phyloP scores from a whole-genome alignment of 139 green algal genomes.

The Chlorella vulgaris region DNA sequence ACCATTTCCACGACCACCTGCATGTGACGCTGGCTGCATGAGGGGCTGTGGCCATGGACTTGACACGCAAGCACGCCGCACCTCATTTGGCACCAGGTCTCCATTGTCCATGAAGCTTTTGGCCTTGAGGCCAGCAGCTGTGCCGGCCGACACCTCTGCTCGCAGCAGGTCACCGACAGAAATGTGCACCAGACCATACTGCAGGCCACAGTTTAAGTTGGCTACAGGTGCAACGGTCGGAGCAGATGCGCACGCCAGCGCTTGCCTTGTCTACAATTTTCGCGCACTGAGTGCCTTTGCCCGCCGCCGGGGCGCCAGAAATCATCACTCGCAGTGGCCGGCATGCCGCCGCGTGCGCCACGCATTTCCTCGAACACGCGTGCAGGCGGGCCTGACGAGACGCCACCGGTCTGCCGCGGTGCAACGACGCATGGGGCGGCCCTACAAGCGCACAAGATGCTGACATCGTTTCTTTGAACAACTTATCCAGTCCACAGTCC shows the following conservation, averaged over 20 bases:
- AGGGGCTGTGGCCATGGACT: neutral
- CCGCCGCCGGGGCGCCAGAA: constrained; percentile 87
- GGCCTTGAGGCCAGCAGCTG: constrained; percentile 72
- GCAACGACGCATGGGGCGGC: too few relatives aligned
- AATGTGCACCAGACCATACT: constrained; percentile 96
- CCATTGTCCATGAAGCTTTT: constrained; percentile 96
- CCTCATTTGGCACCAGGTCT: constrained; percentile 93
- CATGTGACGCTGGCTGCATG: neutral
- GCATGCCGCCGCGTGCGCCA: too few relatives aligned
- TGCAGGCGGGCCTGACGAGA: too few relatives aligned
- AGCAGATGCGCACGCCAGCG: too few relatives aligned
- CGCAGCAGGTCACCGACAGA: constrained; percentile 95
- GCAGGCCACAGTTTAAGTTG: too few relatives aligned
- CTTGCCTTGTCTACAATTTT: constrained; percentile 90
- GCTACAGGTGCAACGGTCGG: too few relatives aligned
- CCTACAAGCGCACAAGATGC: too few relatives aligned
- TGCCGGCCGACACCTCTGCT: constrained; percentile 91
- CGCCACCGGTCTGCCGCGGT: too few relatives aligned
- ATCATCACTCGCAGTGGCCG: constrained; percentile 88
- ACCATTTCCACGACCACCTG: constrained; percentile 92
- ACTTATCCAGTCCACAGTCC: too few relatives aligned
- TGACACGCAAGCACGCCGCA: constrained; percentile 34
- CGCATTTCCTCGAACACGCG: too few relatives aligned
- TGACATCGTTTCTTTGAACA: too few relatives aligned
- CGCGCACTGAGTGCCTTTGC: constrained; percentile 95